Percentiles rank a stretch among this genome's conserved stretches.
Conservation (phyloP, 2,329 filamentous ascomycete species). For the Trichoderma breve region DNA sequence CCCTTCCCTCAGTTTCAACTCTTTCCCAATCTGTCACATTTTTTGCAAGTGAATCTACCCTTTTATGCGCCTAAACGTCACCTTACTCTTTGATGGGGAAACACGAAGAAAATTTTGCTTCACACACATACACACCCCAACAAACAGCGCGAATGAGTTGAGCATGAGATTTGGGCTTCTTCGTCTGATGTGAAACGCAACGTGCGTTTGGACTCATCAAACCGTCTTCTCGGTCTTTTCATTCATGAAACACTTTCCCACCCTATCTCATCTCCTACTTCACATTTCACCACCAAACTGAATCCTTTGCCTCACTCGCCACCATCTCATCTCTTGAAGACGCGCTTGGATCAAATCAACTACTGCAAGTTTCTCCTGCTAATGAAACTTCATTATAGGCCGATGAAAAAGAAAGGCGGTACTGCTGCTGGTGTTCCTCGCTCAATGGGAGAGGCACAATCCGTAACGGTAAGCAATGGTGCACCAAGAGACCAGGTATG, state of each 20-base stretch:
- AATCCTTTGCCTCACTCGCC: background rate
- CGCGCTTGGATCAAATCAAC: background rate
- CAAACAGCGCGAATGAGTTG: background rate
- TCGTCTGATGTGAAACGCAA: background rate
- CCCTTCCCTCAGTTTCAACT: background rate
- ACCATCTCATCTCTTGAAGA: background rate
- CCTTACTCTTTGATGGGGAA: background rate
- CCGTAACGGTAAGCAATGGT: constrained; percentile 57
- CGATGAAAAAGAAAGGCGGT: constrained; percentile 68
- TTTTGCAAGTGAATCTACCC: background rate
- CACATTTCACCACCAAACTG: background rate
- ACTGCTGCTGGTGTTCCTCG: constrained; percentile 68
- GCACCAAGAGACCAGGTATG: constrained; percentile 53
- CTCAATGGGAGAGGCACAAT: constrained; percentile 61
- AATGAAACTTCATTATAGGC: constrained; percentile 45
- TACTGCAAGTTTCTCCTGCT: background rate
- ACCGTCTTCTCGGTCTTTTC: background rate
- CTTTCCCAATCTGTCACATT: background rate
- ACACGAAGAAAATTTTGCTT: background rate
- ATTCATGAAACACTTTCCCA: background rate
- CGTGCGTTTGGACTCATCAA: background rate
- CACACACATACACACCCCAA: background rate
- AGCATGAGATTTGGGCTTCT: background rate
- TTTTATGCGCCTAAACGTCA: background rate
- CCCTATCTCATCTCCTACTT: background rate